phyloP scores from a whole-genome alignment of 2,329 filamentous ascomycete species.

The Fusarium pseudograminearum region DNA sequence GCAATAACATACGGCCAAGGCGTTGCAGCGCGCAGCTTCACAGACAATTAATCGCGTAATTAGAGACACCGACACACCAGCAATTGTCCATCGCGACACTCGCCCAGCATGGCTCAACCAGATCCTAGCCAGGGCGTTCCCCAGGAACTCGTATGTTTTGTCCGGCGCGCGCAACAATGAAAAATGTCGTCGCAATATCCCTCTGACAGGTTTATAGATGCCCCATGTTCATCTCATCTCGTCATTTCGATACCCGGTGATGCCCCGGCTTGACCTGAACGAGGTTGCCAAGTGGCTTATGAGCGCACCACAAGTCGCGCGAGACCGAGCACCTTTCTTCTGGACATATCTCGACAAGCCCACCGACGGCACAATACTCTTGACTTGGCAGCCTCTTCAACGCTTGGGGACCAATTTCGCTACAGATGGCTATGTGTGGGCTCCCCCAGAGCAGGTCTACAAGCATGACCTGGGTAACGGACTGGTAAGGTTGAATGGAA shows the following conservation, averaged over 20 bases:
- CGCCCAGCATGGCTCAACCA: slow-evolving; percentile 54
- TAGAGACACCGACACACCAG: slow-evolving; percentile 26
- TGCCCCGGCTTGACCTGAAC: slow-evolving; percentile 76
- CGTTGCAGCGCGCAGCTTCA: slow-evolving; percentile 2
- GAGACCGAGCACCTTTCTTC: slow-evolving; percentile 86
- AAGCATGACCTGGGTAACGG: slow-evolving; percentile 77
- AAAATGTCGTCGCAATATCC: slow-evolving; percentile 1
- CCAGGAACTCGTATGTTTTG: slow-evolving; percentile 55
- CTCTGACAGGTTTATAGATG: slow-evolving; percentile 65
- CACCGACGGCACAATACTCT: slow-evolving; percentile 81
- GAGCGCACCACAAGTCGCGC: slow-evolving; percentile 85
- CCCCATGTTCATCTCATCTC: slow-evolving; percentile 92
- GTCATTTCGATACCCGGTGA: slow-evolving; percentile 80
- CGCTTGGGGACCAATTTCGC: slow-evolving; percentile 80
- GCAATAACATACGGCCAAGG: not conserved
- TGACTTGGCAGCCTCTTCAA: slow-evolving; percentile 88
- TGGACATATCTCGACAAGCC: slow-evolving; percentile 93
- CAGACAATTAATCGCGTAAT: slow-evolving; percentile 36
- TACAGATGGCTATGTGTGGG: slow-evolving; percentile 94
- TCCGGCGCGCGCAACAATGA: slow-evolving; percentile 2
- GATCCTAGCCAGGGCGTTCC: slow-evolving; percentile 59
- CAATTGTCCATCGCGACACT: slow-evolving; percentile 40
- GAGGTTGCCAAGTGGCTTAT: slow-evolving; percentile 87
- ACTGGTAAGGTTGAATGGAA: slow-evolving; percentile 57
- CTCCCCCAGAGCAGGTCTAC: slow-evolving; percentile 81